Conservation (phyloP, 2,329 filamentous ascomycete genomes). For the Sarocladium oryzae region DNA sequence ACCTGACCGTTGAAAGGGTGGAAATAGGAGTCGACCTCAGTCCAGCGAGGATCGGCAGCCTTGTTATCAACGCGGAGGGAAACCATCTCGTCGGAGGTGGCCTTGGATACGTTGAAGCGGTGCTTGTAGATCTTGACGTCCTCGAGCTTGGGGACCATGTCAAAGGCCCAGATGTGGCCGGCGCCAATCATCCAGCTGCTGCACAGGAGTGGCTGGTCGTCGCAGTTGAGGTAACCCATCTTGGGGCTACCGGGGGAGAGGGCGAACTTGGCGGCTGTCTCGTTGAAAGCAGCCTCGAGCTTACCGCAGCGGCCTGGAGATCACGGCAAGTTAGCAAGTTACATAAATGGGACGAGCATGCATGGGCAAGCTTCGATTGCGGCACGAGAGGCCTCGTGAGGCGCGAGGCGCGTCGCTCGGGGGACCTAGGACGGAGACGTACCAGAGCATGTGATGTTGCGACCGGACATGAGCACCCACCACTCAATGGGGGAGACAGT, state of each 20-base stretch:
- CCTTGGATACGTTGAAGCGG: conserved; percentile 63
- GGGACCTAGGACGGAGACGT: too few relatives aligned
- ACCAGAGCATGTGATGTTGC: conserved; percentile 73
- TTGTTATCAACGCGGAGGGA: conserved; percentile 46
- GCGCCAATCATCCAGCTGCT: conserved; percentile 63
- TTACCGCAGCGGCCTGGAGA: conserved; percentile 54
- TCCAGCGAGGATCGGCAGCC: conserved; percentile 28
- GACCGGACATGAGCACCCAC: conserved; percentile 67
- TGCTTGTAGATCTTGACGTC: conserved; percentile 58
- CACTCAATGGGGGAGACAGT: conserved; percentile 64
- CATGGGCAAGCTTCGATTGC: too few relatives aligned
- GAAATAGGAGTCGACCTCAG: conserved; percentile 46
- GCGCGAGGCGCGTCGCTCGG: too few relatives aligned
- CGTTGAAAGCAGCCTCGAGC: conserved; percentile 60
- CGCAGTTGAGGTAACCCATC: conserved; percentile 66
- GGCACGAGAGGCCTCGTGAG: too few relatives aligned
- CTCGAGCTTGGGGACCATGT: conserved; percentile 58
- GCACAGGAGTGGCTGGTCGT: conserved; percentile 67
- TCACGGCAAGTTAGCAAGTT: conserved; percentile 11
- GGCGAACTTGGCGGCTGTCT: conserved; percentile 58
- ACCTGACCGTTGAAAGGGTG: conserved; percentile 69
- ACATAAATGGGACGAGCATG: too few relatives aligned
- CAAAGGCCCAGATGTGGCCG: conserved; percentile 60
- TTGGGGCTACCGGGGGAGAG: conserved; percentile 56
- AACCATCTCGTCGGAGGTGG: conserved; percentile 57